phyloP scores from a whole-genome alignment of 78 protist genomes.

The Pigoraptor vietnamica region DNA sequence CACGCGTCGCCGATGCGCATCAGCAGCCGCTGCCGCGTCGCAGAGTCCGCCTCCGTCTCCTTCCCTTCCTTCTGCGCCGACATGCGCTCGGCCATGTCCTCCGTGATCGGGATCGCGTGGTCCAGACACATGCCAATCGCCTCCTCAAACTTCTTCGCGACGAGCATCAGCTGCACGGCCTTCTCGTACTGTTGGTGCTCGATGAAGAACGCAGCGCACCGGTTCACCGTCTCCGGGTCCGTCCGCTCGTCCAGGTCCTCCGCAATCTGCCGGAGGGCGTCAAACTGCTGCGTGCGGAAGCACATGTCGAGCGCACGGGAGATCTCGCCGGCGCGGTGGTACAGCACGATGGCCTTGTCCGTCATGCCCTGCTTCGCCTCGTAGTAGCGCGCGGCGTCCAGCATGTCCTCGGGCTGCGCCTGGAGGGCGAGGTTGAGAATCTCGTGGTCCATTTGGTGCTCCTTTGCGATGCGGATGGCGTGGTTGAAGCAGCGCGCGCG shows the following conservation, averaged over 20 bases:
- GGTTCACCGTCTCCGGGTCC: constrained; percentile 37
- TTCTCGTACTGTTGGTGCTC: constrained; percentile 44
- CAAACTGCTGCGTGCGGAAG: constrained; percentile 48
- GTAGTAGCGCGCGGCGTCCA: constrained; percentile 8
- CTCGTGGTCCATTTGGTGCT: constrained; percentile 33
- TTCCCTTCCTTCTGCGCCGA: neutral
- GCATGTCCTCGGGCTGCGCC: neutral
- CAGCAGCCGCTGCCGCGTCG: neutral
- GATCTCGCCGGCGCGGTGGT: constrained; percentile 58
- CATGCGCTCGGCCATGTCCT: neutral
- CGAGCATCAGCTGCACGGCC: constrained; percentile 36
- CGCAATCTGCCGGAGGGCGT: constrained; percentile 34
- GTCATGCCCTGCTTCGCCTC: neutral
- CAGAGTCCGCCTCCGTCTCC: constrained; percentile 16
- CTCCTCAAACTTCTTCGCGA: neutral
- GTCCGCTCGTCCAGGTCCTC: constrained; percentile 33
- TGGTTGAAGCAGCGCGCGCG: constrained; percentile 45
- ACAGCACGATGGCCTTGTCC: constrained; percentile 52
- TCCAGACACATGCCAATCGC: constrained; percentile 38
- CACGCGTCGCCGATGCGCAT: constrained; percentile 24
- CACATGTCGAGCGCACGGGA: constrained; percentile 61
- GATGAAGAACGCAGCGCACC: constrained; percentile 52
- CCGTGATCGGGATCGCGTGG: constrained; percentile 47
- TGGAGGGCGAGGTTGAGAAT: constrained; percentile 42
- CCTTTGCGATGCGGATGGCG: constrained; percentile 61